Evolutionary conservation across 352 stramenopile species (phyloP).

Genomic region (Globisporangium canariense): DNA sequence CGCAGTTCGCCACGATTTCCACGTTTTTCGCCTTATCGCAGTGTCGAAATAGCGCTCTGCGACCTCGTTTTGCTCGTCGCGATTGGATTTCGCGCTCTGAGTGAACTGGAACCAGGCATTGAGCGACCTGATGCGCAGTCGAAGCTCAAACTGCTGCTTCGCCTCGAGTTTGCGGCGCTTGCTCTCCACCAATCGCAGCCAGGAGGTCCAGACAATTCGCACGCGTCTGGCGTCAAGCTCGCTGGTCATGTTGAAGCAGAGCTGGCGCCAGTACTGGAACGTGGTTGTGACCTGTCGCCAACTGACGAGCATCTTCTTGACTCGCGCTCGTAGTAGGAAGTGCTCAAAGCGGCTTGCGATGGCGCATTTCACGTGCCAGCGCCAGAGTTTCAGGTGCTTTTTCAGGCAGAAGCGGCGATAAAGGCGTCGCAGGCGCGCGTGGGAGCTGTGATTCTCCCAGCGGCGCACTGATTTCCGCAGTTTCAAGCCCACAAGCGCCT

Average conservation of each 20-base stretch:
- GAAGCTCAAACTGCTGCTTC: conserved; percentile 3
- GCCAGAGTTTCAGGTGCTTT: conserved; percentile 41
- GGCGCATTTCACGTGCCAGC: conserved; percentile 18
- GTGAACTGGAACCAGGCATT: neutral
- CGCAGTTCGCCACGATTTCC: conserved; percentile 19
- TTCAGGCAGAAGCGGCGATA: conserved; percentile 30
- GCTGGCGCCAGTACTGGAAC: conserved; percentile 24
- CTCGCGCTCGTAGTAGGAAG: conserved; percentile 18
- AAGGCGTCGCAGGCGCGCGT: conserved; percentile 11
- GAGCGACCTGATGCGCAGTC: neutral
- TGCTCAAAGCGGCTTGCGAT: conserved; percentile 37
- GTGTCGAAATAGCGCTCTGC: conserved; percentile 12
- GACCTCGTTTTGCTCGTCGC: conserved; percentile 10
- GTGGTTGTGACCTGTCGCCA: conserved; percentile 26
- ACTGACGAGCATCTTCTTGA: conserved; percentile 23
- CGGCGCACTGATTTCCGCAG: conserved; percentile 12
- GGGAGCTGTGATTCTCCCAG: conserved; percentile 25
- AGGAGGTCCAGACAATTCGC: conserved; percentile 20
- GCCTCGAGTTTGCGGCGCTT: conserved; percentile 7
- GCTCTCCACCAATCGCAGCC: conserved; percentile 19
- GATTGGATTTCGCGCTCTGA: conserved; percentile 1
- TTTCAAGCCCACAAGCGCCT: conserved; percentile 14
- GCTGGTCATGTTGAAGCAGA: conserved; percentile 16
- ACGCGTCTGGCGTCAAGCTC: conserved; percentile 8
- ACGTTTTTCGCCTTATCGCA: conserved; percentile 7